Evolutionary conservation across 1,139 yeast genomes (phyloP).

Genomic region (Pichia sp.): DNA sequence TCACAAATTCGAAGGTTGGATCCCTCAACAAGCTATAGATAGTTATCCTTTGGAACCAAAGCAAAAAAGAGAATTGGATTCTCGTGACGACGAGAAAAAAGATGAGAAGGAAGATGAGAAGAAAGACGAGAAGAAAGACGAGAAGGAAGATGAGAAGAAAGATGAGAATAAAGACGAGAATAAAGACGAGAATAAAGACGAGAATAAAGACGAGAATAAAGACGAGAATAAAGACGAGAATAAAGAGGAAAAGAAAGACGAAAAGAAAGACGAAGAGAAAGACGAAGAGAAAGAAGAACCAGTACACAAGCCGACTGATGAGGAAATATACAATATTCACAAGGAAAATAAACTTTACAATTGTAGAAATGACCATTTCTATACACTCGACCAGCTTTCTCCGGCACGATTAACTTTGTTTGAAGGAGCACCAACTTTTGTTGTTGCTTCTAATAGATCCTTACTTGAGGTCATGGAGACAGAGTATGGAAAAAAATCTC

Average conservation of each 20-base stretch:
- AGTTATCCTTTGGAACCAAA: conserved; percentile 20
- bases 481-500: conserved; percentile 29
- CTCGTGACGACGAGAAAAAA: not conserved
- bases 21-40: not conserved
- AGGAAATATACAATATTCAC: conserved; percentile 21
- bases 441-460: conserved; percentile 36
- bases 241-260: too few species aligned
- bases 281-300: too few species aligned
- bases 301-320: not conserved
- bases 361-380: conserved; percentile 47
- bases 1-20: conserved; percentile 13
- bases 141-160: not conserved
- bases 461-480: conserved; percentile 34
- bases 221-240: too few species aligned
- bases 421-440: conserved; percentile 46
- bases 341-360: conserved; percentile 32
- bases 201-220: too few species aligned
- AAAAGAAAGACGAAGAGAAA: too few species aligned
- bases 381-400: conserved; percentile 35
- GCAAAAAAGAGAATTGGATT: conserved; percentile 28
- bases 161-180: too few species aligned
- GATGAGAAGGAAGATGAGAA: not conserved
- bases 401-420: conserved; percentile 44
- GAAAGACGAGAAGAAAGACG: not conserved
- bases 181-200: too few species aligned